phyloP scores from a whole-genome alignment of 75 land plant genomes.

The Larix kaempferi region DNA sequence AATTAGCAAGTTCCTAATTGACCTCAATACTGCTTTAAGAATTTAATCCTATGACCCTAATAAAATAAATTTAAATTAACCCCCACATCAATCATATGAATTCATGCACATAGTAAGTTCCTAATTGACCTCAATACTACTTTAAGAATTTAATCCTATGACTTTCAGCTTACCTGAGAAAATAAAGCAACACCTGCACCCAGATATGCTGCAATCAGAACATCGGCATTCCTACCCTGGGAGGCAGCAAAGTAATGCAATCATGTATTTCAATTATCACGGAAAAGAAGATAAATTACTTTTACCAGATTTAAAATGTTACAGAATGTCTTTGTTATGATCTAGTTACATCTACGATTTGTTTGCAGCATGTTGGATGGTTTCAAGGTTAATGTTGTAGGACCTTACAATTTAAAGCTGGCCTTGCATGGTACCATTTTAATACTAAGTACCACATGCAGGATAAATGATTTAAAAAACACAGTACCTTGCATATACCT shows the following conservation, averaged over 20 bases:
- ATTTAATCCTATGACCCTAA: not conserved
- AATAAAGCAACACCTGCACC: conserved; percentile 23
- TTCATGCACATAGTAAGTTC: too few relatives aligned
- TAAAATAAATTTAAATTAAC: too few relatives aligned
- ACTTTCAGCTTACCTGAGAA: conserved; percentile 11
- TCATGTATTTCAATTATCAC: not conserved
- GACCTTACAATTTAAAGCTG: not conserved
- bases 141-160: not conserved
- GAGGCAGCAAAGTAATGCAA: not conserved
- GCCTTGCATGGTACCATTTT: not conserved
- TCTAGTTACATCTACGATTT: not conserved
- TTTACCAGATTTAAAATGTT: not conserved
- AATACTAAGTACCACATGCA: not conserved
- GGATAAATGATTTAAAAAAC: not conserved
- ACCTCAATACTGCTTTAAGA: not conserved
- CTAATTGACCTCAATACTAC: not conserved
- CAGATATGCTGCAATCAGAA: conserved; percentile 18
- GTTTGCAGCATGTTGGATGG: not conserved
- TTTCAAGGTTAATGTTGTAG: not conserved
- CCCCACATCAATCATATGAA: too few relatives aligned
- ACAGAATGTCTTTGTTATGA: not conserved
- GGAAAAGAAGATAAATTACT: not conserved
- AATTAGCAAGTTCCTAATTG: too few relatives aligned
- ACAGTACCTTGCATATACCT: conserved; percentile 15
- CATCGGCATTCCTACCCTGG: conserved; percentile 17